phyloP scores from a whole-genome alignment of 129 eudicot species.

The Rutidosis leptorrhynchoides region DNA sequence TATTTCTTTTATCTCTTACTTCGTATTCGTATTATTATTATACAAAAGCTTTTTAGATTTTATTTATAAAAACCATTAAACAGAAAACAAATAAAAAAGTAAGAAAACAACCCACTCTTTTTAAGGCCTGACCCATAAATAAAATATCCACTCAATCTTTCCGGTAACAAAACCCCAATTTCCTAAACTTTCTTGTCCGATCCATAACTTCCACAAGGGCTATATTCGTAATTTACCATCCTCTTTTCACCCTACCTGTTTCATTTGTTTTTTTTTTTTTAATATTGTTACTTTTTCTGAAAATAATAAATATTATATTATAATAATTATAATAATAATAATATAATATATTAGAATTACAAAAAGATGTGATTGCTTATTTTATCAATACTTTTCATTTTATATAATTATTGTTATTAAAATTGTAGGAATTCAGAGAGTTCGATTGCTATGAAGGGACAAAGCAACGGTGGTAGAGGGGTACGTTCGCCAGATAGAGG shows the following conservation, averaged over 20 bases:
- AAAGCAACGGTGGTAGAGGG: constrained; percentile 63
- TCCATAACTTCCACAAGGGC: constrained; percentile 36
- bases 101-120: constrained; percentile 24
- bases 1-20: background rate
- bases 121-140: constrained; percentile 35
- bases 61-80: background rate
- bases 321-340: too few species aligned
- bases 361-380: background rate
- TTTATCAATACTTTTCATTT: background rate
- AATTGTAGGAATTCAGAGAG: constrained; percentile 51
- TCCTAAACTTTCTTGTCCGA: constrained; percentile 18
- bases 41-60: too few species aligned
- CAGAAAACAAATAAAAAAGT: constrained; percentile 1
- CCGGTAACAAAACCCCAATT: constrained; percentile 32
- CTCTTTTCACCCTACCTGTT: background rate
- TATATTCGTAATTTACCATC: constrained; percentile 36
- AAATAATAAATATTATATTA: background rate
- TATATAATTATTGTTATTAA: too few species aligned
- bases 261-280: background rate
- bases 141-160: constrained; percentile 24
- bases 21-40: too few species aligned
- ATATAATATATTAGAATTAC: too few species aligned
- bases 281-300: background rate
- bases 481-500: constrained; percentile 69
- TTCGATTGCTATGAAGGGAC: constrained; percentile 66